These are phyloP conservation scores for Aspergillus quadricinctus DNA, from an alignment of 2,329 filamentous ascomycete genomes.

Conservation along the genomic window DNA sequence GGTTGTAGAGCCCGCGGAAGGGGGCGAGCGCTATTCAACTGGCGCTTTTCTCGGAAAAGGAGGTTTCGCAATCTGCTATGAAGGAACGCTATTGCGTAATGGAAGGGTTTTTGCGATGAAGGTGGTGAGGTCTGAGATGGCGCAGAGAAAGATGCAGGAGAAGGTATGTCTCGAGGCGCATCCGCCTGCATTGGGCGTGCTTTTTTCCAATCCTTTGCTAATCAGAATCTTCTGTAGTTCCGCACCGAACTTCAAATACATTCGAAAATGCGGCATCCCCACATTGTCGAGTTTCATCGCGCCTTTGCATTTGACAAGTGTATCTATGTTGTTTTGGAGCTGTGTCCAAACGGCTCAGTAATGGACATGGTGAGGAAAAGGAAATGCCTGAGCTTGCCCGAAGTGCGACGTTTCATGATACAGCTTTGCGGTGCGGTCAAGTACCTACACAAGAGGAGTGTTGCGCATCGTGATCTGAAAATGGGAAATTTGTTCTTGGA, in stretches of 20 bases:
- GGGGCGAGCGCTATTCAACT: slow-evolving; percentile 43
- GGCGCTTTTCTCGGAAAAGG: slow-evolving; percentile 47
- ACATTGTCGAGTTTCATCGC: slow-evolving; percentile 91
- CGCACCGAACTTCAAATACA: slow-evolving; percentile 90
- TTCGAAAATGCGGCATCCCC: slow-evolving; percentile 93
- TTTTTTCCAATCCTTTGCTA: slow-evolving; percentile 1
- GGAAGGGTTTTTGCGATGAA: slow-evolving; percentile 48
- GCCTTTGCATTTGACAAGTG: slow-evolving; percentile 86
- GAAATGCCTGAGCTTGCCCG: slow-evolving; percentile 84
- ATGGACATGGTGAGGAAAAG: slow-evolving; percentile 97
- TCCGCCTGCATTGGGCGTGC: background rate
- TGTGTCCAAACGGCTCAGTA: slow-evolving; percentile 91
- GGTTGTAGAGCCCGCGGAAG: slow-evolving; percentile 42
- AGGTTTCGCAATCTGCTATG: slow-evolving; percentile 49
- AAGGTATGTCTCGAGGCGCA: slow-evolving; percentile 34
- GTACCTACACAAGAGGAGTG: slow-evolving; percentile 92
- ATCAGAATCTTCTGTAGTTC: slow-evolving; percentile 46
- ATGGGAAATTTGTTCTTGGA: slow-evolving; percentile 98
- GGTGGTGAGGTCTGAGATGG: slow-evolving; percentile 48
- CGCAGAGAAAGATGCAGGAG: slow-evolving; percentile 49
- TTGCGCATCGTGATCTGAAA: slow-evolving; percentile 95
- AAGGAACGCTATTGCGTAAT: slow-evolving; percentile 42
- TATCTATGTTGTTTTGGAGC: slow-evolving; percentile 89
- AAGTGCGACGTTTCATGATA: slow-evolving; percentile 88
- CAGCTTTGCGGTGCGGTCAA: slow-evolving; percentile 97